Conservation (phyloP, 441 rosid species). For the Adansonia rubrostipa region DNA sequence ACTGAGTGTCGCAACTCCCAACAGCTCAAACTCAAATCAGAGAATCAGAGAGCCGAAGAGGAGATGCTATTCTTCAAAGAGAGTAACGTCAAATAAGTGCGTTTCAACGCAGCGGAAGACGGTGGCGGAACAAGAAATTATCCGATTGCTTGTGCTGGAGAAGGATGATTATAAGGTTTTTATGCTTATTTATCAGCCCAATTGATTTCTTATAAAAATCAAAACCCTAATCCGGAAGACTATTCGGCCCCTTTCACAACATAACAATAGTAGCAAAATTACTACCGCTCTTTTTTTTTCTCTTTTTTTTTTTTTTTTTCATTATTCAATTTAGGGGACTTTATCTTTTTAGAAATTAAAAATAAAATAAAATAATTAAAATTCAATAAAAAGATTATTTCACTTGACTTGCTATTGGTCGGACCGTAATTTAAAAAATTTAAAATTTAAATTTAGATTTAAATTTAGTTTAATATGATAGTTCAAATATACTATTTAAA, state of each 20-base stretch:
- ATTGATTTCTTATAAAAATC: not conserved
- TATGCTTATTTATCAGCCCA: not conserved
- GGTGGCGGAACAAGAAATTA: not conserved
- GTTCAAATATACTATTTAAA: no score
- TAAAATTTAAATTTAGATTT: no score
- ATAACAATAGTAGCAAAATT: not conserved
- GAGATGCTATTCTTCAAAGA: not conserved
- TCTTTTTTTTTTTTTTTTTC: no score
- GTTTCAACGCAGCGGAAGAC: not conserved
- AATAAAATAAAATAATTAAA: no score
- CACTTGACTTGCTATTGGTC: no score
- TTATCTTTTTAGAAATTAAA: no score
- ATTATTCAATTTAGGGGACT: no score
- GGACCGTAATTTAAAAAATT: no score
- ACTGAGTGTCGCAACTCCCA: not conserved
- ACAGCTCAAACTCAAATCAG: not conserved
- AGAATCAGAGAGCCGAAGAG: not conserved
- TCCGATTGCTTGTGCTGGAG: not conserved
- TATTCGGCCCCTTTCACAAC: not conserved
- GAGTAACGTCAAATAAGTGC: not conserved
- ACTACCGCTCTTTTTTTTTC: not conserved
- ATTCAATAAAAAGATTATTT: no score
- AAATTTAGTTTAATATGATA: no score
- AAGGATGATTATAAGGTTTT: not conserved
- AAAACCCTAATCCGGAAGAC: not conserved